phyloP scores from a whole-genome alignment of 352 stramenopile genomes.

The Phytophthora fragariaefolia region DNA sequence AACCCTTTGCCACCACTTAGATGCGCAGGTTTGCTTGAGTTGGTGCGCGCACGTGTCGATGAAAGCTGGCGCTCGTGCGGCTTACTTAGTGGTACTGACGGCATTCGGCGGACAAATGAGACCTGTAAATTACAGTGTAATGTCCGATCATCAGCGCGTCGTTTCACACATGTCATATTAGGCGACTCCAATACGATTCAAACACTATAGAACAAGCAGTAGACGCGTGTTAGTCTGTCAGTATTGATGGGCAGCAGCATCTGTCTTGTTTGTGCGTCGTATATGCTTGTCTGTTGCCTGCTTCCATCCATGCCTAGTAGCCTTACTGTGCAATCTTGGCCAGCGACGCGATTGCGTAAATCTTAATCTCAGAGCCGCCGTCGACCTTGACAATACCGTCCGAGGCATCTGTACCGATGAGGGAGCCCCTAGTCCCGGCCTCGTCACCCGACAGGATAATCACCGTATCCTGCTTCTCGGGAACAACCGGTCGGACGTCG shows the following conservation, averaged over 20 bases:
- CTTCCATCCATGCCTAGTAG: conserved; percentile 34
- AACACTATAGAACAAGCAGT: conserved; percentile 36
- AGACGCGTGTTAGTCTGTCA: conserved; percentile 36
- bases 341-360: conserved; percentile 83
- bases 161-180: conserved; percentile 35
- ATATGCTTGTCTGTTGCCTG: conserved; percentile 31
- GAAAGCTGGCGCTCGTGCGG: conserved; percentile 8
- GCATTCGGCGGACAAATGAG: conserved; percentile 18
- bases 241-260: conserved; percentile 33
- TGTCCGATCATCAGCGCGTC: conserved; percentile 9
- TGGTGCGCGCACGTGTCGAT: conserved; percentile 6
- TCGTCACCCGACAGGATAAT: conserved; percentile 89
- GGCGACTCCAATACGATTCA: conserved; percentile 15
- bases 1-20: not conserved
- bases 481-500: conserved; percentile 76
- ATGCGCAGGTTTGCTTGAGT: conserved; percentile 18
- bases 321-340: conserved; percentile 87
- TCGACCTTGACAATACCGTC: conserved; percentile 92
- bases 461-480: conserved; percentile 89
- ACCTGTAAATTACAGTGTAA: too few species aligned
- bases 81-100: conserved; percentile 20
- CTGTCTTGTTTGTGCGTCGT: conserved; percentile 27
- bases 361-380: conserved; percentile 90
- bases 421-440: conserved; percentile 80
- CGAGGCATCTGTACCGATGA: conserved; percentile 87